Evolutionary conservation across 169 alveolate genomes (phyloP).

Genomic region (Eimeria praecox): DNA sequence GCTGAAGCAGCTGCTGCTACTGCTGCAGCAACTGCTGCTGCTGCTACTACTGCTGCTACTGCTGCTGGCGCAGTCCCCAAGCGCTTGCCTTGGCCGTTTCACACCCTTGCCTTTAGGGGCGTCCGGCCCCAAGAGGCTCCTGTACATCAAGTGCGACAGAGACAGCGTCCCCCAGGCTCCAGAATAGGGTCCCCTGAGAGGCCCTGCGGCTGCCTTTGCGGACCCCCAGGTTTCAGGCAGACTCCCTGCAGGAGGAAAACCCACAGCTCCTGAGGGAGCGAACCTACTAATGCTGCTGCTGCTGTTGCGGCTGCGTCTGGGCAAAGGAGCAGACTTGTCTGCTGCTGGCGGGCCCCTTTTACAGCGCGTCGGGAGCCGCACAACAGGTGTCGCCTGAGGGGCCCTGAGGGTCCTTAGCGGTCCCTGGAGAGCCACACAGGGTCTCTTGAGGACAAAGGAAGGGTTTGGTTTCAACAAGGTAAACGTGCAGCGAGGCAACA

Average conservation of each 20-base stretch:
- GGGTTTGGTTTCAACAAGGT: slow-evolving; percentile 3
- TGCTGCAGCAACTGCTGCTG: too few species aligned
- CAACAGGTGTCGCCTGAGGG: not conserved
- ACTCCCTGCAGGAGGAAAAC: slow-evolving; percentile 44
- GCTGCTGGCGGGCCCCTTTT: not conserved
- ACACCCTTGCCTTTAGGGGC: slow-evolving; percentile 60
- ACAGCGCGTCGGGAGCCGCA: slow-evolving; percentile 3
- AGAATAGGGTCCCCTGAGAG: not conserved
- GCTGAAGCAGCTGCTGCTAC: not conserved
- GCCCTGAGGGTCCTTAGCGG: not conserved
- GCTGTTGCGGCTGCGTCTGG: not conserved
- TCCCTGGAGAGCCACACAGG: slow-evolving; percentile 3
- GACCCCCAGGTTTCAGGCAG: not conserved
- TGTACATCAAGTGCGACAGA: slow-evolving; percentile 20
- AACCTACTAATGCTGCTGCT: slow-evolving; percentile 48
- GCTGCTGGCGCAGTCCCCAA: slow-evolving; percentile 26
- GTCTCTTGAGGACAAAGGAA: not conserved
- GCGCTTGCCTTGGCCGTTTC: slow-evolving; percentile 41
- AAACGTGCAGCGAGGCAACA: slow-evolving; percentile 17
- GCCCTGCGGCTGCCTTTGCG: not conserved
- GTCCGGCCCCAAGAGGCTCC: slow-evolving; percentile 44
- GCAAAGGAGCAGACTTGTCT: not conserved
- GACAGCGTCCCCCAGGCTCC: slow-evolving; percentile 30
- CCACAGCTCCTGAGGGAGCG: slow-evolving; percentile 21
- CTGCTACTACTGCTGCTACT: slow-evolving; percentile 21